A percentile compares a stretch with the other conserved stretches of the same genome.
Evolutionary conservation across 495 filamentous ascomycete species (phyloP).

Genomic region (Annulohypoxylon bovei): DNA sequence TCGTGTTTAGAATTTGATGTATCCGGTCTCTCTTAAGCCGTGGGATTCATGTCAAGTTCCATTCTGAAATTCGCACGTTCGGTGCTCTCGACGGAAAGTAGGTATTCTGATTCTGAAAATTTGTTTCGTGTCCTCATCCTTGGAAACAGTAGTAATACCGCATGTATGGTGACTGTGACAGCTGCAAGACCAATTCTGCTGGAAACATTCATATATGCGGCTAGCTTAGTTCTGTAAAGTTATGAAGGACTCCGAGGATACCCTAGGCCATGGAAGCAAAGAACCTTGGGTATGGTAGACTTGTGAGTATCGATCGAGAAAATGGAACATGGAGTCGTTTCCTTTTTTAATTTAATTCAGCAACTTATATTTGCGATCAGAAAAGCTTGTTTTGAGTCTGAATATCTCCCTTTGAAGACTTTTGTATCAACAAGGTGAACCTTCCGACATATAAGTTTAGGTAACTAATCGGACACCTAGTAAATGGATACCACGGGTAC

Average conservation of each 20-base stretch:
- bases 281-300: neutral
- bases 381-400: neutral
- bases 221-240: neutral
- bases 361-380: neutral
- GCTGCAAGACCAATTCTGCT: neutral
- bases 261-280: neutral
- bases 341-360: neutral
- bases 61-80: neutral
- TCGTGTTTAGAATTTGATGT: too few relatives aligned
- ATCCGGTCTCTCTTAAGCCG: neutral
- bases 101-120: neutral
- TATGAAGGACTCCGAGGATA: neutral
- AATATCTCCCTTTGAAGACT: neutral
- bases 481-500: too few relatives aligned
- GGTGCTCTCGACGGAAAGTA: neutral
- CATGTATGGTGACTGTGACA: neutral
- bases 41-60: neutral
- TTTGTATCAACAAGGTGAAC: neutral
- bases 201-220: neutral
- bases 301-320: neutral
- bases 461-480: neutral
- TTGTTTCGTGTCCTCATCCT: neutral
- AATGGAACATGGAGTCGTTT: neutral
- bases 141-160: neutral
- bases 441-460: neutral